A percentile compares a stretch with the other conserved stretches of the same genome.
Conservation (phyloP, 345 rosid species). For the Camelina hispida region DNA sequence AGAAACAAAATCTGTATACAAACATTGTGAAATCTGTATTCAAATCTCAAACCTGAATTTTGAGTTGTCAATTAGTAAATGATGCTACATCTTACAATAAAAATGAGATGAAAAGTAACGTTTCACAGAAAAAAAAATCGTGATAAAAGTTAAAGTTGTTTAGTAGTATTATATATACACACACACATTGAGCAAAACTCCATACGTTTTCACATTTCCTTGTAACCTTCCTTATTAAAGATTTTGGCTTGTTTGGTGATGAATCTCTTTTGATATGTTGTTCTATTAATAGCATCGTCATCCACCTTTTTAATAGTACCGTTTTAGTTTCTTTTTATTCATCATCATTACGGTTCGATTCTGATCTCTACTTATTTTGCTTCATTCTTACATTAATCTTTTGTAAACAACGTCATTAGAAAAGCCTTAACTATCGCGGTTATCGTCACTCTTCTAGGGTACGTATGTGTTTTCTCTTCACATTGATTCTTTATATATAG, state of each 20-base stretch:
- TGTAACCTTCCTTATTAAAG: neutral
- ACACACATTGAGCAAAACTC: conserved; percentile 6
- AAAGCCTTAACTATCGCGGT: neutral
- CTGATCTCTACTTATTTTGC: conserved; percentile 8
- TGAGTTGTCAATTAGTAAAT: no score
- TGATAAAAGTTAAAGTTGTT: no score
- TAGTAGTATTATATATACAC: neutral
- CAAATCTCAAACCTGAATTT: no score
- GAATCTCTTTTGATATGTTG: conserved; percentile 14
- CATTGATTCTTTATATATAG: no score
- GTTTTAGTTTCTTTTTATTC: neutral
- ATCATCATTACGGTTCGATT: conserved; percentile 14
- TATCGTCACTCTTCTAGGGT: neutral
- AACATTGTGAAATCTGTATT: no score
- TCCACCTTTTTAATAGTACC: neutral
- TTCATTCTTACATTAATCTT: conserved; percentile 10
- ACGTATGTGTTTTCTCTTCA: no score
- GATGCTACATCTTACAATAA: no score
- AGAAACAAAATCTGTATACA: no score
- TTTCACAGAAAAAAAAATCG: no score
- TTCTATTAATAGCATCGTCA: conserved; percentile 19
- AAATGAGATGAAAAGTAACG: no score
- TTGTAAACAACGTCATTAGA: neutral
- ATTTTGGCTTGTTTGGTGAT: conserved; percentile 4
- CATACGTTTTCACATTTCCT: conserved; percentile 1